Evolutionary conservation across 2,329 filamentous ascomycete species (phyloP), one percentile per base, ranked within the genome.

Genomic region (Trichoderma arundinaceum): DNA sequence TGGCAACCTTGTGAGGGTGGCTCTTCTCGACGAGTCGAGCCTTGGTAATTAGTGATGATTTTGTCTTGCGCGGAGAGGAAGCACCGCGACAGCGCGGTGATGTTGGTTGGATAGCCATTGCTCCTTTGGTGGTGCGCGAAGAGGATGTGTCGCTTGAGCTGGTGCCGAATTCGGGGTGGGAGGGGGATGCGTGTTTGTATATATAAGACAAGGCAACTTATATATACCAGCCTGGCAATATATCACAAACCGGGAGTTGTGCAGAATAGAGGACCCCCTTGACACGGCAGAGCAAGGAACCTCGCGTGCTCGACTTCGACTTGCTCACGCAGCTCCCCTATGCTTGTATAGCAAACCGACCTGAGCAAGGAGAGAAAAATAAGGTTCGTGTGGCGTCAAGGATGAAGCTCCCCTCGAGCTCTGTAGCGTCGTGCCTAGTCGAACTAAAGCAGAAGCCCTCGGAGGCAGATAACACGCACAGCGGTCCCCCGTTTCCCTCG

Each of bases 301-400:
- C 35, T 43, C 35, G 19, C 53, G 38, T 17, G 38, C 44, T 41
- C 35, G 17, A 56, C 22, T 28, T 28, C 22, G 4, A 28, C 22
- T 28, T 28, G 22, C 22, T 28, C 22, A 28, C 22, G 22, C 22
- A 28, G 22, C 22, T 28, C 22, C 2, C 22, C 22, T 28, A 28
- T 28, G 22, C 22, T 28, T 28, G n/a, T 22, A 38, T 38, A 49
- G n/a, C 32, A n/a, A 39, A 48, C 19, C 10, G 33, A 22, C 15
- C n/a, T 44, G 38, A 17, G 32, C 35, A 38, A 61, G 39, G 49
- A 33, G 22, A n/a, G 19, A 43, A 52, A 53, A 53, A 28, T 62
- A 62, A 46, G 49, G 59, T 62, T 62, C 39, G 49, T 44, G 59
- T 52, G 59, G 59, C 59, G 59, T 62, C 59, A 33, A 62, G 28